Evolutionary conservation across 345 rosid species (phyloP).

Genomic region (Eucalyptus brandiana): DNA sequence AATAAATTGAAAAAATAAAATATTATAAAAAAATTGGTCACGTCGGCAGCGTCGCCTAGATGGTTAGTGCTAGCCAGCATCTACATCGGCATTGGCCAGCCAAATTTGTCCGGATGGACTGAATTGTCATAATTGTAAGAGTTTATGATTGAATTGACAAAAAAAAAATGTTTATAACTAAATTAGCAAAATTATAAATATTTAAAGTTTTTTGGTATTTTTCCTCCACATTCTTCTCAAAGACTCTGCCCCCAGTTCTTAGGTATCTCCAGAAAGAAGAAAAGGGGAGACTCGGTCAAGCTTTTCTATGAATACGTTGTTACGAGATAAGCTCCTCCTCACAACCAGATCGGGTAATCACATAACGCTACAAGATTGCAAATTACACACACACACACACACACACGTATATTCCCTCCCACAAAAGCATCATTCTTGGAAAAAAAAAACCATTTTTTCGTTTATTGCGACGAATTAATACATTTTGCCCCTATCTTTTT

Average conservation of each 20-base stretch:
- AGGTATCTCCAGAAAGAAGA: neutral
- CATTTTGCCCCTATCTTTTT: neutral
- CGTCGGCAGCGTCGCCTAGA: accelerated
- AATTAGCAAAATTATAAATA: no score
- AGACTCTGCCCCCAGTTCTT: neutral
- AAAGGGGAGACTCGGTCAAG: neutral
- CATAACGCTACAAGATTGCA: neutral
- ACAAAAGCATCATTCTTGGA: neutral
- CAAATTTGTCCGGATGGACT: accelerated
- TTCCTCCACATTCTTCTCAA: neutral
- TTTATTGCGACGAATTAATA: no score
- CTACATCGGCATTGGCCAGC: no score
- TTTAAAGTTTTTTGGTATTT: no score
- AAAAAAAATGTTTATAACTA: accelerated
- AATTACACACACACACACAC: no score
- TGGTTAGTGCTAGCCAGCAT: accelerated
- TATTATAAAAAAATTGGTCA: no score
- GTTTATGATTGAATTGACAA: no score
- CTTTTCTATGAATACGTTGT: neutral
- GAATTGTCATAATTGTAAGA: no score
- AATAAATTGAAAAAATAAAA: no score
- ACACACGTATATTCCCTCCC: neutral
- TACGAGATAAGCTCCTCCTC: neutral
- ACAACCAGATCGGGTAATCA: neutral
- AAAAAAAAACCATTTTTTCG: neutral